A percentile compares a stretch with the other conserved stretches of the same genome.
These are phyloP conservation scores for Galerina sulciceps DNA, from an alignment of 768 basidiomycete genomes.

Conservation along the genomic window DNA sequence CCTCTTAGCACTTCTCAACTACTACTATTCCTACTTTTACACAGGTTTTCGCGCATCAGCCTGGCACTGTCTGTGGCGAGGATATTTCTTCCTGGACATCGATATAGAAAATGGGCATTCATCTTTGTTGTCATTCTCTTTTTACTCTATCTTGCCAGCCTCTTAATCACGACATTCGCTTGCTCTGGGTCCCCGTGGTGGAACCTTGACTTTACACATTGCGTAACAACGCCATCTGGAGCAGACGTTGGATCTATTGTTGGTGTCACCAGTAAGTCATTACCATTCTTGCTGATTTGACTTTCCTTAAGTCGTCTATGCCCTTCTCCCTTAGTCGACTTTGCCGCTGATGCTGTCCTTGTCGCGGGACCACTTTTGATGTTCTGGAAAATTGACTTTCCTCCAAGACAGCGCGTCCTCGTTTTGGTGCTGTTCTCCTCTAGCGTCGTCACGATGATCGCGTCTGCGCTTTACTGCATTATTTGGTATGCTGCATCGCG, in stretches of 20 bases:
- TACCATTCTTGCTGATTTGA: no score
- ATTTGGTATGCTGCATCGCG: conserved; percentile 5
- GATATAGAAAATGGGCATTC: conserved; percentile 5
- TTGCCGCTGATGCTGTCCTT: conserved; percentile 27
- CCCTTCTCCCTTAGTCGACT: conserved; percentile 22
- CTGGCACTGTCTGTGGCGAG: conserved; percentile 15
- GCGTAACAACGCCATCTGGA: neutral
- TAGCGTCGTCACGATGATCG: conserved; percentile 24
- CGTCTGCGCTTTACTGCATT: conserved; percentile 1
- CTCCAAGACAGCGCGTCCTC: conserved; percentile 22
- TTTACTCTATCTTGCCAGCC: conserved; percentile 5
- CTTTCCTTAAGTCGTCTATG: neutral
- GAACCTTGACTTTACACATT: neutral
- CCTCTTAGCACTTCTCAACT: neutral
- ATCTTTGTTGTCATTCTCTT: conserved; percentile 1
- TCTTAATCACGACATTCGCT: conserved; percentile 9
- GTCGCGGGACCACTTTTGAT: conserved; percentile 27
- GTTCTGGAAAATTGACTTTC: conserved; percentile 27
- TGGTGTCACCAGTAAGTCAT: neutral
- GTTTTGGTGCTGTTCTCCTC: conserved; percentile 28
- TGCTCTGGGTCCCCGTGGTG: conserved; percentile 13
- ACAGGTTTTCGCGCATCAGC: conserved; percentile 19
- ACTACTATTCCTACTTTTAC: neutral
- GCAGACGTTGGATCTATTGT: conserved; percentile 3
- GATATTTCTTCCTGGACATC: conserved; percentile 18